Evolutionary conservation across 257 asterid genomes (phyloP).

Genomic region (Jasminum sambac): DNA sequence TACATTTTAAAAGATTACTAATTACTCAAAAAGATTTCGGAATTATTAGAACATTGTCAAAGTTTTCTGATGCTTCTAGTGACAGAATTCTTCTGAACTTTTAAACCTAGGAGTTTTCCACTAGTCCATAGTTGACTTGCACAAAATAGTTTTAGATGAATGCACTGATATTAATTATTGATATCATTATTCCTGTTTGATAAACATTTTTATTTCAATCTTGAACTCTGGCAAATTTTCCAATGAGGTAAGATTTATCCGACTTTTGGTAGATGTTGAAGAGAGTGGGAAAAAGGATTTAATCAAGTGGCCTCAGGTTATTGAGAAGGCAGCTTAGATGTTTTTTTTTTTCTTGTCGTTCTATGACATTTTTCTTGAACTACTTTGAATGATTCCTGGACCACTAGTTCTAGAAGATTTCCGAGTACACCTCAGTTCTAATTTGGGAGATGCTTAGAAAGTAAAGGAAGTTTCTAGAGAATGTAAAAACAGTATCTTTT

Average conservation of each 20-base stretch:
- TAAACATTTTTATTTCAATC: not conserved
- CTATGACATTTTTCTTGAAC: not conserved
- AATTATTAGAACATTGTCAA: not conserved
- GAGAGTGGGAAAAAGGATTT: not conserved
- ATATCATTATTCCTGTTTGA: not conserved
- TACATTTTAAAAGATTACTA: not conserved
- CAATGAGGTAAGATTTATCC: not conserved
- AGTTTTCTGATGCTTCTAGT: not conserved
- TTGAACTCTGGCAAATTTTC: not conserved
- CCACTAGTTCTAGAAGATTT: not conserved
- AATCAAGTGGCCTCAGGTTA: not conserved
- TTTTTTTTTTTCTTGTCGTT: not conserved
- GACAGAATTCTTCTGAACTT: not conserved
- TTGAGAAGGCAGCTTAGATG: not conserved
- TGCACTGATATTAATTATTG: not conserved
- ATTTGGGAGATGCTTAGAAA: not conserved
- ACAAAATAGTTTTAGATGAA: not conserved
- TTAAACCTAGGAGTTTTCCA: not conserved
- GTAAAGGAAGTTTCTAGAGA: too few species aligned
- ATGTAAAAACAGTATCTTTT: too few species aligned
- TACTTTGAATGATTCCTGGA: not conserved
- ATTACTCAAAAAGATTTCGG: not conserved
- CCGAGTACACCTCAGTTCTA: not conserved
- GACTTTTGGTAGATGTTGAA: not conserved
- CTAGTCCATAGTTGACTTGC: not conserved